A percentile compares a stretch with the other conserved stretches of the same genome.
Evolutionary conservation across 768 basidiomycete species (phyloP).

Genomic region (Nidularia pulvinata): DNA sequence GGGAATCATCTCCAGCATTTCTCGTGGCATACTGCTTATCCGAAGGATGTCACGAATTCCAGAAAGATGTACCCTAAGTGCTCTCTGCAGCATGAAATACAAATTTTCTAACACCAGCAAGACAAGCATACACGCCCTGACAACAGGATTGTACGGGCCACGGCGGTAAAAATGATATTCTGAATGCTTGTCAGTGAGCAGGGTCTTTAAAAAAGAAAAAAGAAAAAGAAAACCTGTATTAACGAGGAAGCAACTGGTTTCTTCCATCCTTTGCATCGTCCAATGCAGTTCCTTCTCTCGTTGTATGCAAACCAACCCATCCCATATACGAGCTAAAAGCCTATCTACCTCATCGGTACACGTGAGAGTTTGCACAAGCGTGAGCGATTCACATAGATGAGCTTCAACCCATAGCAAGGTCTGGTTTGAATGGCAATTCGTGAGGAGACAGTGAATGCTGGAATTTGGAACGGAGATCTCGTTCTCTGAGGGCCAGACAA

Average conservation of each 20-base stretch:
- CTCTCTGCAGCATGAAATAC: constrained; percentile 14
- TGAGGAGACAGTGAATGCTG: neutral
- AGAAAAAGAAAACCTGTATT: constrained; percentile 10
- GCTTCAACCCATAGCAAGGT: constrained; percentile 1
- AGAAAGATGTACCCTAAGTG: constrained; percentile 12
- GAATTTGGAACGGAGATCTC: neutral
- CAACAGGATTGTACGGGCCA: constrained; percentile 2
- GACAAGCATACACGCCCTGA: constrained; percentile 1
- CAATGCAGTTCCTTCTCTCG: constrained; percentile 12
- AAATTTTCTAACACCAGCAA: constrained; percentile 14
- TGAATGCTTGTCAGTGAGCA: neutral
- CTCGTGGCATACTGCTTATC: neutral
- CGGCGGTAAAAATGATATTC: constrained; percentile 6
- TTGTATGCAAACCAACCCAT: constrained; percentile 5
- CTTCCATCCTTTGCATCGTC: constrained; percentile 7
- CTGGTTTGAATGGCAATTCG: constrained; percentile 1
- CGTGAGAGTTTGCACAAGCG: neutral
- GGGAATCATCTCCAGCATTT: constrained; percentile 6
- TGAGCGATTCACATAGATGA: constrained; percentile 3
- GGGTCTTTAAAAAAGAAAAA: neutral
- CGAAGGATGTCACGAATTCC: constrained; percentile 12
- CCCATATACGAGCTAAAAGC: constrained; percentile 3
- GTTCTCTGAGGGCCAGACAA: neutral
- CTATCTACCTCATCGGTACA: neutral
- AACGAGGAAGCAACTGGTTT: neutral